Evolutionary conservation across 768 basidiomycete genomes (phyloP).

Genomic region (Suillus paluster): DNA sequence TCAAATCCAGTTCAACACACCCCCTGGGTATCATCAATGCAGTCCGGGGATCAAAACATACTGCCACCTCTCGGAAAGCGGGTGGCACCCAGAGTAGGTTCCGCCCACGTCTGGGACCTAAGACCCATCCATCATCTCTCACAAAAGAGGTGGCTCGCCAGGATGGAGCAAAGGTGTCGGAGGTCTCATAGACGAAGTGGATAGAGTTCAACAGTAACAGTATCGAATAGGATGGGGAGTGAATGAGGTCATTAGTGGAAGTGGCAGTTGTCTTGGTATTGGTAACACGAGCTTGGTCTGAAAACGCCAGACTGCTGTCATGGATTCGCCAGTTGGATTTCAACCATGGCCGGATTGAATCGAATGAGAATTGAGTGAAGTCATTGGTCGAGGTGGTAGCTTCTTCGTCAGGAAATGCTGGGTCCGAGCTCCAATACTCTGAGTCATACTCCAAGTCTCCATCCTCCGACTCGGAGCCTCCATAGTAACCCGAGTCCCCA

Average conservation of each 20-base stretch:
- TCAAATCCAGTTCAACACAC: constrained; percentile 8
- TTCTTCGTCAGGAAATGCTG: no score
- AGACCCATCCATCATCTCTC: constrained; percentile 10
- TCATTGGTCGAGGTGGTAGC: no score
- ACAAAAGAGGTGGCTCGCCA: background rate
- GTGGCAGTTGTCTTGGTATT: background rate
- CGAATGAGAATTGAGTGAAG: no score
- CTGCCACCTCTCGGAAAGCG: constrained; percentile 4
- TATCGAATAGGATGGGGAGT: constrained; percentile 1
- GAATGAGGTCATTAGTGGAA: background rate
- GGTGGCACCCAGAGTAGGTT: constrained; percentile 12
- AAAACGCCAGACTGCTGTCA: no score
- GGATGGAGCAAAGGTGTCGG: background rate
- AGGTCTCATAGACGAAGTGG: background rate
- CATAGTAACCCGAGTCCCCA: no score
- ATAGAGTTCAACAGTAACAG: background rate
- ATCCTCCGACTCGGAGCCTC: no score
- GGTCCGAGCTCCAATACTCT: no score
- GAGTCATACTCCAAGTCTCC: no score
- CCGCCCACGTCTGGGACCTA: constrained; percentile 5
- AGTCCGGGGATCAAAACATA: constrained; percentile 6
- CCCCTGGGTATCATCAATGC: constrained; percentile 1
- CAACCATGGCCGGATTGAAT: no score
- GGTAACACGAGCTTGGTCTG: background rate
- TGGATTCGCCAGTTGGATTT: no score